Evolutionary conservation across 345 rosid species (phyloP).

Genomic region (Gossypium rotundifolium): DNA sequence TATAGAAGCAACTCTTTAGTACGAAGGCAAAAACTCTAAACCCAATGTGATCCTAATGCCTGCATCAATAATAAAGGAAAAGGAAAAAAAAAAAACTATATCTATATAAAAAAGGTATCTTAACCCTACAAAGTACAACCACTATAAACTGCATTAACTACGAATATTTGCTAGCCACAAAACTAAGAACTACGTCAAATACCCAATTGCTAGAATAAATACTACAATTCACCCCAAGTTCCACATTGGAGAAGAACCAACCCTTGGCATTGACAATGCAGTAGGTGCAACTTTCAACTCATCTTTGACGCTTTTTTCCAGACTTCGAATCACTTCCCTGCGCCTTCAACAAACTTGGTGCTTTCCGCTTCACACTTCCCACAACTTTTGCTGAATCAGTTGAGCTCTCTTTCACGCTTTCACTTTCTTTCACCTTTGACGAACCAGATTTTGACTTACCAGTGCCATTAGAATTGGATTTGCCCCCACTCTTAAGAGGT

Average conservation of each 20-base stretch:
- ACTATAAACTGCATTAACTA: conserved; percentile 8
- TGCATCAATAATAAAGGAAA: background rate
- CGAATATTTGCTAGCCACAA: conserved; percentile 13
- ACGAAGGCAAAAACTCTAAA: conserved; percentile 14
- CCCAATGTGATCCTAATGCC: conserved; percentile 22
- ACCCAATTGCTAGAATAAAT: conserved; percentile 12
- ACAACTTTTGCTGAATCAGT: conserved; percentile 35
- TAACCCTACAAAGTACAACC: no score
- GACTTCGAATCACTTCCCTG: conserved; percentile 44
- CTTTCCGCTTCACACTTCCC: conserved; percentile 38
- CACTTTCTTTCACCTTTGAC: conserved; percentile 43
- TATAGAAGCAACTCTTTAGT: conserved; percentile 12
- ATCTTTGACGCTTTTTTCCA: conserved; percentile 56
- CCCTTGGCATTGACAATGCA: background rate
- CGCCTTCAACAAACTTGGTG: conserved; percentile 36
- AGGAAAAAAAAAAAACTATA: background rate
- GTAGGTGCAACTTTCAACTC: conserved; percentile 10
- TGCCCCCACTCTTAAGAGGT: conserved; percentile 31
- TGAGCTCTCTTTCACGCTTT: conserved; percentile 35
- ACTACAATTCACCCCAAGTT: background rate
- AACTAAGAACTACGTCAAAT: background rate
- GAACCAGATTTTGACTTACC: conserved; percentile 50
- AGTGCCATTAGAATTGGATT: conserved; percentile 31
- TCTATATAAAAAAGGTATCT: no score
- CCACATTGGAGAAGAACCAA: background rate